Evolutionary conservation across 345 rosid genomes (phyloP).

Genomic region (Acer negundo): DNA sequence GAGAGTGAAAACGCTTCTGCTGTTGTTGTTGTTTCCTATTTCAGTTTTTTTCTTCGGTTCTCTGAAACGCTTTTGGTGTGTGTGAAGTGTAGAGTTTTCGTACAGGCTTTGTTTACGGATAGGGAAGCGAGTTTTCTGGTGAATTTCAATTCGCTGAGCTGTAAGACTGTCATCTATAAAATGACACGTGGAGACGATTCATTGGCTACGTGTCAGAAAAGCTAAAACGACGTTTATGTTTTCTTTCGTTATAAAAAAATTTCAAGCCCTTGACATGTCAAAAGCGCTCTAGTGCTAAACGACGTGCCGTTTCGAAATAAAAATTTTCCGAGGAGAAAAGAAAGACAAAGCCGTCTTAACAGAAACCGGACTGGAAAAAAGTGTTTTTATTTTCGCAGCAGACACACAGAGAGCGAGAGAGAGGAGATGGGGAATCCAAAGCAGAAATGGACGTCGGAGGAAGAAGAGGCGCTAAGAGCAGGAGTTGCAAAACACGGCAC

Average conservation of each 20-base stretch:
- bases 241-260: too few species aligned
- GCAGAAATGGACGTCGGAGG: constrained; percentile 76
- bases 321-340: background rate
- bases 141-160: constrained; percentile 23
- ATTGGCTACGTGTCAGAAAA: constrained; percentile 10
- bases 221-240: too few species aligned
- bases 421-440: constrained; percentile 60
- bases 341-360: background rate
- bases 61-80: background rate
- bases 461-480: constrained; percentile 70
- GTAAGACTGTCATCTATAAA: constrained; percentile 14
- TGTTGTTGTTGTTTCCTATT: background rate
- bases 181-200: constrained; percentile 23
- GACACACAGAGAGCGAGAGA: background rate
- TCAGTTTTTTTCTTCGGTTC: background rate
- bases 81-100: background rate
- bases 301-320: background rate
- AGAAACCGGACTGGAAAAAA: constrained; percentile 1
- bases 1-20: background rate
- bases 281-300: background rate
- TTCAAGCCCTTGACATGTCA: background rate
- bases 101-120: constrained; percentile 10
- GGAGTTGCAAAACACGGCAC: constrained; percentile 75
- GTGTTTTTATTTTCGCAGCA: background rate
- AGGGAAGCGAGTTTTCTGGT: constrained; percentile 28